Evolutionary conservation across 495 filamentous ascomycete genomes (phyloP).

Genomic region (Talaromyces liani): DNA sequence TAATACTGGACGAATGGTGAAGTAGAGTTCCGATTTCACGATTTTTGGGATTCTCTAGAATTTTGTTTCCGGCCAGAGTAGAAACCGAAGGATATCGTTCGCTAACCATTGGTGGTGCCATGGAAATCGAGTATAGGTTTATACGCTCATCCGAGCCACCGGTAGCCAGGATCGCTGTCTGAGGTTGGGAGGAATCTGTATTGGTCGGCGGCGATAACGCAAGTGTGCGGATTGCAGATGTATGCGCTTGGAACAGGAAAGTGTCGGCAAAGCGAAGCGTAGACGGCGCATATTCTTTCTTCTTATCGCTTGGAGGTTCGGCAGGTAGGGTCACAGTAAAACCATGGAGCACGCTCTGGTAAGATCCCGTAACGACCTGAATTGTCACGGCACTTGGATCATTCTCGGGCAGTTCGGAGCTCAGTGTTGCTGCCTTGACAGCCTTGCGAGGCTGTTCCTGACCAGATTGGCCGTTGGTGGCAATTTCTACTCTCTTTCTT

Average conservation of each 20-base stretch:
- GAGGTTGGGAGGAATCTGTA: slow-evolving; percentile 40
- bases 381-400: slow-evolving; percentile 46
- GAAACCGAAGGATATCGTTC: slow-evolving; percentile 43
- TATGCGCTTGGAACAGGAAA: slow-evolving; percentile 93
- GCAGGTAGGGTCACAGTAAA: slow-evolving; percentile 56
- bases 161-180: slow-evolving; percentile 79
- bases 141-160: slow-evolving; percentile 89
- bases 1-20: slow-evolving; percentile 77
- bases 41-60: slow-evolving; percentile 77
- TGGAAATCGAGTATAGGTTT: slow-evolving; percentile 87
- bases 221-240: slow-evolving; percentile 81
- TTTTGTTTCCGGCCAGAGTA: slow-evolving; percentile 57
- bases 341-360: slow-evolving; percentile 90
- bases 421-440: slow-evolving; percentile 23
- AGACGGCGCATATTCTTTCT: slow-evolving; percentile 14
- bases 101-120: slow-evolving; percentile 46
- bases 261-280: slow-evolving; percentile 74
- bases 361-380: slow-evolving; percentile 89
- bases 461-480: slow-evolving; percentile 24
- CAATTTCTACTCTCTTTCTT: slow-evolving; percentile 54
- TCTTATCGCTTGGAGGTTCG: slow-evolving; percentile 14
- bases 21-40: slow-evolving; percentile 79
- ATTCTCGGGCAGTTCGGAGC: slow-evolving; percentile 16
- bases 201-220: slow-evolving; percentile 75
- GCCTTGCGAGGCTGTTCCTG: slow-evolving; percentile 24